Conservation (phyloP, 1,139 yeast genomes). For the Pichia inconspicua region DNA sequence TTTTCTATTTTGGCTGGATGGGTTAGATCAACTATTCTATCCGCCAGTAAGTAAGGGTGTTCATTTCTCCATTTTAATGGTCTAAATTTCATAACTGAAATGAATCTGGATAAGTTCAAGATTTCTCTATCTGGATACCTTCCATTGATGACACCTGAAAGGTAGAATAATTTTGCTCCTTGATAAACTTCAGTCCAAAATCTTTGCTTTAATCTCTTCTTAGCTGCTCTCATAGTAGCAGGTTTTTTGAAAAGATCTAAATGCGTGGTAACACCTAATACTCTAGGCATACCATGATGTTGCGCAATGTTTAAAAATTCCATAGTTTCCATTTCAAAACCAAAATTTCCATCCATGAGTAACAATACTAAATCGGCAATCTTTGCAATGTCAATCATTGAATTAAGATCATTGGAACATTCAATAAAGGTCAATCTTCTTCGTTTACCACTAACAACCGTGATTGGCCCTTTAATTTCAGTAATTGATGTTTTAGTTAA, state of each 20-base stretch:
- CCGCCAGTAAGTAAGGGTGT: slow-evolving; percentile 90
- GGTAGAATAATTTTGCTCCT: slow-evolving; percentile 92
- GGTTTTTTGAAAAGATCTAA: slow-evolving; percentile 88
- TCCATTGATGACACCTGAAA: slow-evolving; percentile 94
- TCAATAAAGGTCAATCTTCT: slow-evolving; percentile 90
- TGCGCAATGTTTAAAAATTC: slow-evolving; percentile 93
- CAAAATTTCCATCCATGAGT: slow-evolving; percentile 93
- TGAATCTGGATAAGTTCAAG: slow-evolving; percentile 81
- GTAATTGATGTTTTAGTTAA: slow-evolving; percentile 80
- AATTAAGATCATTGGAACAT: slow-evolving; percentile 84
- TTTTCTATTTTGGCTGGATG: slow-evolving; percentile 77
- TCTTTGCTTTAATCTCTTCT: slow-evolving; percentile 85
- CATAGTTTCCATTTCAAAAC: slow-evolving; percentile 99
- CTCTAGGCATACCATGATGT: slow-evolving; percentile 98
- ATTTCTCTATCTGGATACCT: slow-evolving; percentile 97
- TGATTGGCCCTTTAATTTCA: slow-evolving; percentile 92
- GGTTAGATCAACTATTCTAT: slow-evolving; percentile 89
- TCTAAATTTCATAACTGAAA: slow-evolving; percentile 95
- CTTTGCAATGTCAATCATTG: slow-evolving; percentile 95
- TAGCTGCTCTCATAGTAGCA: slow-evolving; percentile 82
- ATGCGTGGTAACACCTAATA: slow-evolving; percentile 92
- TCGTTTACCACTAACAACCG: slow-evolving; percentile 95
- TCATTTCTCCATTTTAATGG: slow-evolving; percentile 98
- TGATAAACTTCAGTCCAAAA: slow-evolving; percentile 99
- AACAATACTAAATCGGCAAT: slow-evolving; percentile 87